Evolutionary conservation across 164 flowering plant species (phyloP).

Genomic region (Berberis thunbergii): DNA sequence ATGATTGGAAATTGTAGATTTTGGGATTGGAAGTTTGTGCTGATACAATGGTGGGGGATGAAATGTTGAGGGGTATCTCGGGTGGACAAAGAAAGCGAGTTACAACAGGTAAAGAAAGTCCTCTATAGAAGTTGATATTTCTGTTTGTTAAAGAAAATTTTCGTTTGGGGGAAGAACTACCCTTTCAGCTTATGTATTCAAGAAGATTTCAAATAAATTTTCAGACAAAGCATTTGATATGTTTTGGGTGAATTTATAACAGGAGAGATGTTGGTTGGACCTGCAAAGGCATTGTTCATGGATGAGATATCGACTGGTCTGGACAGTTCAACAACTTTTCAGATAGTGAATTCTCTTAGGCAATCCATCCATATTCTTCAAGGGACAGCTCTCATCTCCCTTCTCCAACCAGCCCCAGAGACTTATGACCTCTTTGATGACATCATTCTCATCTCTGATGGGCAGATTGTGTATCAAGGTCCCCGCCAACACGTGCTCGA

Average conservation of each 20-base stretch:
- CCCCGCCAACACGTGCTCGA: conserved; percentile 8
- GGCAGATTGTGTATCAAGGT: conserved; percentile 55
- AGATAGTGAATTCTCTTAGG: conserved; percentile 52
- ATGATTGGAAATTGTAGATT: conserved; percentile 19
- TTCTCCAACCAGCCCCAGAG: conserved; percentile 87
- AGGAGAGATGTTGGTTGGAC: conserved; percentile 90
- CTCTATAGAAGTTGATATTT: too few relatives aligned
- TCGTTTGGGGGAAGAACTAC: neutral
- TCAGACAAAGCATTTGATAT: neutral
- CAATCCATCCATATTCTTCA: conserved; percentile 48
- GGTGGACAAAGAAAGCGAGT: conserved; percentile 45
- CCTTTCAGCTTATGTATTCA: neutral
- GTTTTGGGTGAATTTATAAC: too few relatives aligned
- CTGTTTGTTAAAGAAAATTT: too few relatives aligned
- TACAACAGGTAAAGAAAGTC: conserved; percentile 29
- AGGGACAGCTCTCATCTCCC: conserved; percentile 64
- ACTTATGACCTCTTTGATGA: conserved; percentile 72
- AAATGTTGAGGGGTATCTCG: conserved; percentile 44
- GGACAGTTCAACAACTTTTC: conserved; percentile 76
- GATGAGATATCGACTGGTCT: conserved; percentile 87
- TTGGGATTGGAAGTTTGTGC: conserved; percentile 44
- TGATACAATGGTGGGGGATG: conserved; percentile 40
- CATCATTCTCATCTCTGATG: conserved; percentile 65
- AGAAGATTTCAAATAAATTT: neutral
- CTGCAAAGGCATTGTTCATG: conserved; percentile 66